Percentiles rank a stretch among this genome's conserved stretches.
phyloP scores from a whole-genome alignment of 441 rosid species.

The Aquilaria agallochum region DNA sequence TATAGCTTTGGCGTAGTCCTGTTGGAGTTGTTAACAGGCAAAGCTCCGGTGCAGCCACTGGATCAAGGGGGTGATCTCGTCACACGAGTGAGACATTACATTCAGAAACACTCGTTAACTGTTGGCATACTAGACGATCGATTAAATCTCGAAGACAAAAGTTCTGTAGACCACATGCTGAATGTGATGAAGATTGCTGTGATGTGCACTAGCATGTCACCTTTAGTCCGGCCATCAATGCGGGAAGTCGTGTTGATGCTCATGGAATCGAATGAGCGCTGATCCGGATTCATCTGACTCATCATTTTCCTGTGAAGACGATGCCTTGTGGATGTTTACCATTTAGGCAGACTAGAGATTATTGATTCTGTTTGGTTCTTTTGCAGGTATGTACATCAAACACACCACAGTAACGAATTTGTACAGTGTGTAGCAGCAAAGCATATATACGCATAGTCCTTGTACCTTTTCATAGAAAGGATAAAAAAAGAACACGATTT shows the following conservation, averaged over 20 bases:
- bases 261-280: constrained; percentile 69
- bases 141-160: constrained; percentile 58
- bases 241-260: constrained; percentile 89
- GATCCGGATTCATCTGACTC: constrained; percentile 32
- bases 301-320: constrained; percentile 35
- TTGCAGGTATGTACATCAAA: no score
- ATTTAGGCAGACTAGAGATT: not conserved
- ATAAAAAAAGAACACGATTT: no score
- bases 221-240: constrained; percentile 88
- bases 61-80: constrained; percentile 94
- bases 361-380: no score
- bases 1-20: constrained; percentile 95
- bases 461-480: no score
- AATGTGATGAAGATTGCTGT: constrained; percentile 72
- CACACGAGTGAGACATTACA: constrained; percentile 57
- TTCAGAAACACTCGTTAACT: constrained; percentile 52
- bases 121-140: constrained; percentile 62
- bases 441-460: no score
- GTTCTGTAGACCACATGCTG: constrained; percentile 64
- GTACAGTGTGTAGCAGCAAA: no score
- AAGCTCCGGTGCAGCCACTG: constrained; percentile 77
- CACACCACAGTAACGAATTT: no score
- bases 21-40: constrained; percentile 83
- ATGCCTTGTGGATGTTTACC: constrained; percentile 1
- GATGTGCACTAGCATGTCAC: constrained; percentile 68